Conservation (phyloP, 257 asterid species). For the Mitragyna speciosa region DNA sequence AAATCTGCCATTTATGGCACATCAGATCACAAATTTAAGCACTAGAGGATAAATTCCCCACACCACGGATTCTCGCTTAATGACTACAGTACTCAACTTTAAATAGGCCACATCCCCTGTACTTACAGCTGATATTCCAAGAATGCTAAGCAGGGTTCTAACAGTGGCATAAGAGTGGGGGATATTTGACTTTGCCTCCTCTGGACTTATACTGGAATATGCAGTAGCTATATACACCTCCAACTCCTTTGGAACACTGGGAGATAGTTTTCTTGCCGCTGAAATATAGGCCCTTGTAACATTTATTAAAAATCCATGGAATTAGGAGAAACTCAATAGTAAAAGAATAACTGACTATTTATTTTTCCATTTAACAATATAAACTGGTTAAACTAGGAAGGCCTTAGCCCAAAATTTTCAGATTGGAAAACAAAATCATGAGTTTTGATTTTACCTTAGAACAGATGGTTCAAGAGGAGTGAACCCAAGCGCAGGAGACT, state of each 20-base stretch:
- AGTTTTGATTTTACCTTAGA: slow-evolving; percentile 57
- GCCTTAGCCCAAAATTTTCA: not conserved
- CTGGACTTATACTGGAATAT: slow-evolving; percentile 94
- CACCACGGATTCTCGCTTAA: not conserved
- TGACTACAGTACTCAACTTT: not conserved
- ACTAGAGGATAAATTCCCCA: not conserved
- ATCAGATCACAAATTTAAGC: not conserved
- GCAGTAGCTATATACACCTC: slow-evolving; percentile 93
- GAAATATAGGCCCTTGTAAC: slow-evolving; percentile 90
- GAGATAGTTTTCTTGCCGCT: slow-evolving; percentile 83
- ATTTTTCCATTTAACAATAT: too few species aligned
- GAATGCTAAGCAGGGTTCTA: slow-evolving; percentile 82
- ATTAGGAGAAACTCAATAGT: not conserved
- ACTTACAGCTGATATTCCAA: slow-evolving; percentile 87
- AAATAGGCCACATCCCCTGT: not conserved
- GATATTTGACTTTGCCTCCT: slow-evolving; percentile 88
- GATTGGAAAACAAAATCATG: not conserved
- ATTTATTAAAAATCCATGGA: slow-evolving; percentile 20
- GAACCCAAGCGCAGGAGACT: slow-evolving; percentile 97
- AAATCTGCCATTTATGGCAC: not conserved
- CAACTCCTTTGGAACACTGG: slow-evolving; percentile 79
- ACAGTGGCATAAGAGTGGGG: slow-evolving; percentile 85
- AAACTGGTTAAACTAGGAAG: not conserved
- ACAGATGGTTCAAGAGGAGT: slow-evolving; percentile 94
- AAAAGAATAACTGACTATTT: too few species aligned